Evolutionary conservation across 768 basidiomycete species (phyloP).

Genomic region (Tylopilus vinaceipallidus): DNA sequence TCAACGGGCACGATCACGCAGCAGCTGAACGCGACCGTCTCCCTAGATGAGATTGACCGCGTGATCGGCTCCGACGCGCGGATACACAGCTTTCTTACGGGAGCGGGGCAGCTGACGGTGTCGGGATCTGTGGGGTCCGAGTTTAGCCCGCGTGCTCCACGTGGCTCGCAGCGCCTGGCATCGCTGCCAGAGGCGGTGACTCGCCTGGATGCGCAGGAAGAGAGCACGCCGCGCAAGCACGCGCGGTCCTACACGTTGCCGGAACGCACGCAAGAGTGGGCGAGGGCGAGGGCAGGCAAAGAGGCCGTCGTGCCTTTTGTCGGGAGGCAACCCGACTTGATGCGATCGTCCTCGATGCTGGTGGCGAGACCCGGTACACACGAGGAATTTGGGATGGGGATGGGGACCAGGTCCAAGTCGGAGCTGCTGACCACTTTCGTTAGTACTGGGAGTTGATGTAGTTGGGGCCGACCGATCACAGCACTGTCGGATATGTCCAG

Average conservation of each 20-base stretch:
- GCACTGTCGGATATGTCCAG: too few relatives aligned
- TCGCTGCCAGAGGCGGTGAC: constrained; percentile 15
- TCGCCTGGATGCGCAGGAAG: constrained; percentile 12
- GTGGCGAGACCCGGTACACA: constrained; percentile 9
- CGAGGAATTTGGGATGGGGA: neutral
- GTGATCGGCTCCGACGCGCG: constrained; percentile 21
- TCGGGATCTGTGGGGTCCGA: constrained; percentile 18
- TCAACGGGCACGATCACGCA: constrained; percentile 24
- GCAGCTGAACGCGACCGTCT: constrained; percentile 12
- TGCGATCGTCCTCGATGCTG: constrained; percentile 17
- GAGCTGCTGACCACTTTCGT: constrained; percentile 7
- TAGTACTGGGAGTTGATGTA: too few relatives aligned
- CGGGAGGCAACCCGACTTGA: constrained; percentile 20
- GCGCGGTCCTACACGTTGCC: constrained; percentile 35
- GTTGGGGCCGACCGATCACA: too few relatives aligned
- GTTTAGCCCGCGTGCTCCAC: constrained; percentile 21
- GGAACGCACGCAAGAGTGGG: constrained; percentile 41
- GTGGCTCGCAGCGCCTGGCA: constrained; percentile 17
- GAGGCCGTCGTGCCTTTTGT: constrained; percentile 25
- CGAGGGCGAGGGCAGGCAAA: constrained; percentile 32
- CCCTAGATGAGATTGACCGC: constrained; percentile 31
- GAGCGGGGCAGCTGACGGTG: constrained; percentile 9
- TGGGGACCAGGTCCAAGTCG: constrained; percentile 21
- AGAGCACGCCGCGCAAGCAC: constrained; percentile 25
- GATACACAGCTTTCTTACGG: constrained; percentile 27